Conservation (phyloP, 2,329 filamentous ascomycete species). For the Ampelomyces quisqualis region DNA sequence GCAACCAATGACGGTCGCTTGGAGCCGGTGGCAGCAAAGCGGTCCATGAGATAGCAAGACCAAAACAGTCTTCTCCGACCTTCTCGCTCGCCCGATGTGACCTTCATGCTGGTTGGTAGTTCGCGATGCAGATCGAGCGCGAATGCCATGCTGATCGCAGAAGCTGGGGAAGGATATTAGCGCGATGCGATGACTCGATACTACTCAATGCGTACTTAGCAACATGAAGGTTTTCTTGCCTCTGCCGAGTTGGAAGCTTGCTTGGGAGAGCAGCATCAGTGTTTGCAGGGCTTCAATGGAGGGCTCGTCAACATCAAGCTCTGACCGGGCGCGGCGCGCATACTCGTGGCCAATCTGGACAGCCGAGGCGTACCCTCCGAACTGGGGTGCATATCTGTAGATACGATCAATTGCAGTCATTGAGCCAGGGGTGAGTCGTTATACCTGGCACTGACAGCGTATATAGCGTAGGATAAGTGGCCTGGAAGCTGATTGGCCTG, state of each 20-base stretch:
- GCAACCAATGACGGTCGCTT: constrained; percentile 77
- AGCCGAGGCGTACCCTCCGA: constrained; percentile 65
- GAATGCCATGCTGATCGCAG: constrained; percentile 77
- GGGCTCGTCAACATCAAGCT: constrained; percentile 77
- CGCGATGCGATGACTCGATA: constrained; percentile 2
- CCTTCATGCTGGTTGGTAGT: constrained; percentile 61
- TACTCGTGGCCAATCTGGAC: constrained; percentile 71
- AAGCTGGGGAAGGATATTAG: constrained; percentile 54
- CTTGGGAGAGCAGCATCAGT: constrained; percentile 71
- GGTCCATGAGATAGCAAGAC: constrained; percentile 83
- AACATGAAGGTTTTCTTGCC: constrained; percentile 88
- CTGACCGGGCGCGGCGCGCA: constrained; percentile 65
- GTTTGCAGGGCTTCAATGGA: constrained; percentile 76
- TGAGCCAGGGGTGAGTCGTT: constrained; percentile 41
- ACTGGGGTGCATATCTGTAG: constrained; percentile 67
- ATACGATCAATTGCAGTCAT: constrained; percentile 51
- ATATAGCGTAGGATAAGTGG: constrained; percentile 55
- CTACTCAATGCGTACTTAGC: constrained; percentile 58
- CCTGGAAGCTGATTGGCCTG: constrained; percentile 65
- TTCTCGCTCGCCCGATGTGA: constrained; percentile 70
- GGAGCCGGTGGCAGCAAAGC: constrained; percentile 79
- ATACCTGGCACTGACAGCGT: constrained; percentile 50
- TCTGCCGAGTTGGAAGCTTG: constrained; percentile 74
- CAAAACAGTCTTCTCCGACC: constrained; percentile 79
- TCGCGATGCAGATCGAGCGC: constrained; percentile 81